Percentiles rank a stretch among this genome's conserved stretches.
Evolutionary conservation across 2,329 filamentous ascomycete genomes (phyloP).

Genomic region (Gnomoniopsis sp.): DNA sequence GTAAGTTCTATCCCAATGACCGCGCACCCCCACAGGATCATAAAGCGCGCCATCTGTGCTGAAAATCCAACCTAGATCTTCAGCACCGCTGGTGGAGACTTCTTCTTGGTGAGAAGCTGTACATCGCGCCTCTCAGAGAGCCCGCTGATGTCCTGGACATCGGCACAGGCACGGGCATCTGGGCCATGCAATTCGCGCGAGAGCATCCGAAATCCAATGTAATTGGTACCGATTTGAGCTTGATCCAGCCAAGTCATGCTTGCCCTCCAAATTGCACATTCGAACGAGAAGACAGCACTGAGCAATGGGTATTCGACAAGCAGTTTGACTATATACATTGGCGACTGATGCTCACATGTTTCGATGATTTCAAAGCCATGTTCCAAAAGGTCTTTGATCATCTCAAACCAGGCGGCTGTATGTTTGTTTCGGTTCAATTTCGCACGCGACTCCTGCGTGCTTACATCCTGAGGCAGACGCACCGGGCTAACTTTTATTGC

Average conservation of each 20-base stretch:
- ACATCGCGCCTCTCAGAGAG: not conserved
- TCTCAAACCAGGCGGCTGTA: slow-evolving; percentile 11
- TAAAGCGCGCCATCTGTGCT: not conserved
- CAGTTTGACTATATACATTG: slow-evolving; percentile 9
- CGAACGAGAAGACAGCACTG: slow-evolving; percentile 7
- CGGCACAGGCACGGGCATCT: slow-evolving; percentile 10
- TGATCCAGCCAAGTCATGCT: slow-evolving; percentile 19
- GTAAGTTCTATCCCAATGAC: not conserved
- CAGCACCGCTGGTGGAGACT: slow-evolving; percentile 7
- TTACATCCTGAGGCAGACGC: not conserved
- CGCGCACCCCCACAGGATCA: too few species aligned
- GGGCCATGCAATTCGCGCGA: slow-evolving; percentile 8
- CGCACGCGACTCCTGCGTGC: slow-evolving; percentile 38
- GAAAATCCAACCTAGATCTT: not conserved
- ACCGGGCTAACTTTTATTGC: not conserved
- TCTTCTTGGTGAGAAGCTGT: not conserved
- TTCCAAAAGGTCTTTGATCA: not conserved
- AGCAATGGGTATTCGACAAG: slow-evolving; percentile 10
- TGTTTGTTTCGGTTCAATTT: not conserved
- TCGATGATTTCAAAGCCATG: slow-evolving; percentile 2
- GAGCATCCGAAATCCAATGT: slow-evolving; percentile 11
- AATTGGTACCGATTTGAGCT: slow-evolving; percentile 21
- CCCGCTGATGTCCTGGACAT: slow-evolving; percentile 6
- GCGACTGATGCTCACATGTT: slow-evolving; percentile 7
- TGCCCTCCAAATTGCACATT: slow-evolving; percentile 3